These are phyloP conservation scores for Globisporangium canariense DNA, from an alignment of 352 stramenopile genomes.

Conservation along the genomic window DNA sequence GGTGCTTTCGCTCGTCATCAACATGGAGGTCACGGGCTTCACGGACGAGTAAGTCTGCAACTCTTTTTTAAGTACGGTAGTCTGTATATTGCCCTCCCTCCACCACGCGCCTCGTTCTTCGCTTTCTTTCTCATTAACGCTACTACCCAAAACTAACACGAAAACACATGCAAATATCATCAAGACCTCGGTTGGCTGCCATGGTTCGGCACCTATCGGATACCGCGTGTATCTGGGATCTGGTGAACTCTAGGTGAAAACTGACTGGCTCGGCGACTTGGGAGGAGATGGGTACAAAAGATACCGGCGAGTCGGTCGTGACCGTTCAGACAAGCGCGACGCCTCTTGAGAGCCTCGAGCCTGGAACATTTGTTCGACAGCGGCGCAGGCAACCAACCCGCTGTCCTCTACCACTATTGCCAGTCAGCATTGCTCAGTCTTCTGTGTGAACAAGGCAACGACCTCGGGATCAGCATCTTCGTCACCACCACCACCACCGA, in stretches of 20 bases:
- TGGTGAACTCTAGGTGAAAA: not conserved
- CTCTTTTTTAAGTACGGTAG: not conserved
- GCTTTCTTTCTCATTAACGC: not conserved
- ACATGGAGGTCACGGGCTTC: conserved; percentile 94
- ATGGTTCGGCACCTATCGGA: too few relatives aligned
- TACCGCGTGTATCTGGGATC: too few relatives aligned
- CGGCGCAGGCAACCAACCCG: not conserved
- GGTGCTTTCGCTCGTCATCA: conserved; percentile 92
- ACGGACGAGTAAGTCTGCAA: conserved; percentile 43
- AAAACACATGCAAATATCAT: not conserved
- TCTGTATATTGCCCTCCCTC: conserved; percentile 1
- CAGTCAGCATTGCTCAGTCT: not conserved
- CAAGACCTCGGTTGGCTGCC: too few relatives aligned
- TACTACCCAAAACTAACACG: not conserved
- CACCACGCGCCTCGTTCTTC: not conserved
- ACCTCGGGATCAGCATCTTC: not conserved
- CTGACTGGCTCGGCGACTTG: not conserved
- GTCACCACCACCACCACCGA: not conserved
- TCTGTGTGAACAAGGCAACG: not conserved
- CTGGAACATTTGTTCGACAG: not conserved
- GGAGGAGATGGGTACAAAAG: not conserved
- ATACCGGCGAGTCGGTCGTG: not conserved
- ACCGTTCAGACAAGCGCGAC: not conserved
- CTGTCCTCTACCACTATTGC: not conserved
- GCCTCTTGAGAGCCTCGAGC: not conserved